Evolutionary conservation across 139 green algal species (phyloP), one percentile per base, ranked within the genome.

Genomic region (Coelastrella sp.): DNA sequence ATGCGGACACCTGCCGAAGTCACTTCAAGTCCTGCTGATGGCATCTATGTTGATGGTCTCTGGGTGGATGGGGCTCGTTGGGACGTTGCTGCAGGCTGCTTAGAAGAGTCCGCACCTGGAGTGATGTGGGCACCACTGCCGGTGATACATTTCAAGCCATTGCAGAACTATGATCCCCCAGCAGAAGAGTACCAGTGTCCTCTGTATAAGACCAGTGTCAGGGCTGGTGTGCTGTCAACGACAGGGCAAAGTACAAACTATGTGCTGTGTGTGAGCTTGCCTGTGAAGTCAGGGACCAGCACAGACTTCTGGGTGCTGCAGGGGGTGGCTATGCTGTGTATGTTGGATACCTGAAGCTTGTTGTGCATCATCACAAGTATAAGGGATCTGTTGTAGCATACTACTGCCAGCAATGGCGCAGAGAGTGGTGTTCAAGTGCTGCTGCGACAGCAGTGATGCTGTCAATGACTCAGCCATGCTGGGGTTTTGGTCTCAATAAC

Each of bases 231-330:
- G 50, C 89, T 97, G 51, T 92, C 85, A 45, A 98, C 95, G 2
- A 97, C 95, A 8, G 94, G 95, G 0, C 91, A 95, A 82, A 93
- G 84, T 76, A 96, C 94, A 41, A 98, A 97, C 89, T 96, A 93
- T 87, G 90, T 98, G 69, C 71, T 95, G 19, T 90, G 79, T 71
- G 87, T 97, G 30, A 90, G 82, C 43, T 68, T 96, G 86, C 94
- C 93, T 6, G 92, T 97, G 21, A 51, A 66, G 19, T 21, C 38
- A 9, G 90, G 88, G 30, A 96, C 88, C 19, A 64, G 81, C 43
- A 66, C 85, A 1, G 93, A 96, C 69, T 91, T 90, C 35, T 98
- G 93, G 92, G 89, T 96, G 64, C 89, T 96, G 78, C 92, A 96
- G 86, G 95, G 94, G 50, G 92, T 95, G 25, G 93, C 95, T 17